Conservation (phyloP, 2,329 filamentous ascomycete species). For the Xylaria sp. region DNA sequence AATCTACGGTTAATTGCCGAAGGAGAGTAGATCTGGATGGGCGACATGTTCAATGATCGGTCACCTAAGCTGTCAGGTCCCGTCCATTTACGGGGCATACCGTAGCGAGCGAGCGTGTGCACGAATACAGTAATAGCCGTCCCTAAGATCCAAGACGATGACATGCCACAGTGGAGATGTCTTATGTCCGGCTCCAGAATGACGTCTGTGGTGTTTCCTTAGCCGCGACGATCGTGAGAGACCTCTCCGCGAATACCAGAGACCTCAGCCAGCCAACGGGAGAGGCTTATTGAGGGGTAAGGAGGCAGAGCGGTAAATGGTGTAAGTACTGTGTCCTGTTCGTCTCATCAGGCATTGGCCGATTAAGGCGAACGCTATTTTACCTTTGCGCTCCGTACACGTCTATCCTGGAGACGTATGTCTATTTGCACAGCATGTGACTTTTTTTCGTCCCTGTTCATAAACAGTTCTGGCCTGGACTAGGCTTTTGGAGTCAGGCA, state of each 20-base stretch:
- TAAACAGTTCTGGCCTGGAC: constrained; percentile 28
- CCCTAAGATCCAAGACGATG: neutral
- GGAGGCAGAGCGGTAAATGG: constrained; percentile 4
- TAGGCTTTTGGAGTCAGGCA: constrained; percentile 31
- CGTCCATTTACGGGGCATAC: neutral
- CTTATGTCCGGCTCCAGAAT: constrained; percentile 7
- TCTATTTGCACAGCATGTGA: constrained; percentile 1
- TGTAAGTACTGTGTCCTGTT: neutral
- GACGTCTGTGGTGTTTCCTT: constrained; percentile 14
- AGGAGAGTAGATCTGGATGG: neutral
- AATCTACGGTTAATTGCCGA: neutral
- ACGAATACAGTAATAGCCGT: constrained; percentile 5
- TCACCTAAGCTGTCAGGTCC: neutral
- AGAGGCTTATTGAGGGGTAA: neutral
- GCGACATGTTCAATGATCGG: neutral
- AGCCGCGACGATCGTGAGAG: constrained; percentile 22
- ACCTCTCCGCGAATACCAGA: neutral
- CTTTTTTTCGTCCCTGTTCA: neutral
- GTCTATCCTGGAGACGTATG: neutral
- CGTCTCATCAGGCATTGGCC: constrained; percentile 1
- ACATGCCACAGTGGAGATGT: constrained; percentile 5
- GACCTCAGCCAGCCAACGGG: constrained; percentile 4
- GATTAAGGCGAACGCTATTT: neutral
- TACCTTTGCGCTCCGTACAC: neutral
- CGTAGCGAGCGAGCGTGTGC: neutral